phyloP scores from a whole-genome alignment of 1,139 yeast genomes.

The Geotrichum fermentans region DNA sequence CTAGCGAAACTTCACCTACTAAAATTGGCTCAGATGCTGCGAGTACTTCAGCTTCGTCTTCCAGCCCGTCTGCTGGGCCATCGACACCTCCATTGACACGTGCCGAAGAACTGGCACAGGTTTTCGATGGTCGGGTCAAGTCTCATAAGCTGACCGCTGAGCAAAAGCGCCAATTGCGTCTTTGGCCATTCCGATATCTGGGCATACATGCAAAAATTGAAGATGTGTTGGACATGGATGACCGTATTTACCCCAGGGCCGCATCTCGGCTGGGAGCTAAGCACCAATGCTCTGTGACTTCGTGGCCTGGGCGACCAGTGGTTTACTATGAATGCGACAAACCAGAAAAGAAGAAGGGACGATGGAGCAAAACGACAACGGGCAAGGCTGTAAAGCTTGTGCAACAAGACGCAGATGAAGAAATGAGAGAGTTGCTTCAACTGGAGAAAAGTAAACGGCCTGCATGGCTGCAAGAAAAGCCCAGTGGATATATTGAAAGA shows the following conservation, averaged over 20 bases:
- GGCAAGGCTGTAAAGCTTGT: constrained; percentile 22
- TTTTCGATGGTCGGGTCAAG: constrained; percentile 35
- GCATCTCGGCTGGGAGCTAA: constrained; percentile 71
- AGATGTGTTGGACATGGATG: constrained; percentile 75
- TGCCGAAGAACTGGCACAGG: constrained; percentile 54
- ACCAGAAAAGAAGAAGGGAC: constrained; percentile 26
- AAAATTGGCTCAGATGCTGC: background rate
- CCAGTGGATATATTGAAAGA: constrained; percentile 78
- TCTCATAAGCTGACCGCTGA: constrained; percentile 36
- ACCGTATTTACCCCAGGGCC: constrained; percentile 77
- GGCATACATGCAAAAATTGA: constrained; percentile 74
- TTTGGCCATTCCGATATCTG: constrained; percentile 75
- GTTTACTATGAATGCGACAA: constrained; percentile 54
- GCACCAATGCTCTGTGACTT: constrained; percentile 68
- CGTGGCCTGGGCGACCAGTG: constrained; percentile 62
- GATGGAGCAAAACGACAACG: constrained; percentile 19
- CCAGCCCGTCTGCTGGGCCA: background rate
- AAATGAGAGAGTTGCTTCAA: constrained; percentile 45
- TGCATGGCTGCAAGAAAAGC: constrained; percentile 73
- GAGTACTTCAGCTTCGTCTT: background rate
- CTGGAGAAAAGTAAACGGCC: constrained; percentile 50
- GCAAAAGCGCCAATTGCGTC: constrained; percentile 31
- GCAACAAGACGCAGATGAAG: constrained; percentile 11
- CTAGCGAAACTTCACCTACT: background rate
- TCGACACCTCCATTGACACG: constrained; percentile 41